These are phyloP conservation scores for Arxiozyma slooffiae DNA, from an alignment of 1,139 yeast genomes.

Conservation along the genomic window DNA sequence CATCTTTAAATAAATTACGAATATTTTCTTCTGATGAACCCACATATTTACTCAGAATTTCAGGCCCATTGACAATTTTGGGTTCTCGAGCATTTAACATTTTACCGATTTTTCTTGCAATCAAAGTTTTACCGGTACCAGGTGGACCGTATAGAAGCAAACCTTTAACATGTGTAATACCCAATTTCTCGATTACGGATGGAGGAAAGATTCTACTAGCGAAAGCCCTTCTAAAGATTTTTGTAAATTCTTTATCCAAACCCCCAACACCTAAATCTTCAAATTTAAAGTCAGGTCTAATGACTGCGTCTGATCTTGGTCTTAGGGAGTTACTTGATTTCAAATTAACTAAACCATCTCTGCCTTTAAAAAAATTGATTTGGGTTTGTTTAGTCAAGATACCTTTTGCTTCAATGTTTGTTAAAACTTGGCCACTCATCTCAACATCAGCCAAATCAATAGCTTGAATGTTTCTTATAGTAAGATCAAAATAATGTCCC, in stretches of 20 bases:
- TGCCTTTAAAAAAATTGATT: constrained; percentile 65
- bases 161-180: constrained; percentile 92
- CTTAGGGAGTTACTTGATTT: constrained; percentile 48
- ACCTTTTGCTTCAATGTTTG: constrained; percentile 57
- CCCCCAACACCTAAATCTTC: constrained; percentile 99
- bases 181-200: constrained; percentile 80
- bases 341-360: constrained; percentile 60
- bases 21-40: constrained; percentile 97
- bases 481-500: constrained; percentile 59
- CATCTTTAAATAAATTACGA: constrained; percentile 91
- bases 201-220: constrained; percentile 94
- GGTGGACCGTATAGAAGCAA: constrained; percentile 90
- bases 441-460: constrained; percentile 59
- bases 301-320: constrained; percentile 80
- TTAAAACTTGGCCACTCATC: constrained; percentile 33
- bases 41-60: constrained; percentile 88
- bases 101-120: constrained; percentile 93
- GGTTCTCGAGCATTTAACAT: constrained; percentile 97
- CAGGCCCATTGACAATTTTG: constrained; percentile 98
- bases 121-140: constrained; percentile 96
- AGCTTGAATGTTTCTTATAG: constrained; percentile 62
- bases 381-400: constrained; percentile 70
- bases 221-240: constrained; percentile 93
- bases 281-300: constrained; percentile 89
- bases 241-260: constrained; percentile 82